Base-by-base conservation (phyloP, 2,329 filamentous ascomycete genomes). In the Endoconidiophora polonica region DNA sequence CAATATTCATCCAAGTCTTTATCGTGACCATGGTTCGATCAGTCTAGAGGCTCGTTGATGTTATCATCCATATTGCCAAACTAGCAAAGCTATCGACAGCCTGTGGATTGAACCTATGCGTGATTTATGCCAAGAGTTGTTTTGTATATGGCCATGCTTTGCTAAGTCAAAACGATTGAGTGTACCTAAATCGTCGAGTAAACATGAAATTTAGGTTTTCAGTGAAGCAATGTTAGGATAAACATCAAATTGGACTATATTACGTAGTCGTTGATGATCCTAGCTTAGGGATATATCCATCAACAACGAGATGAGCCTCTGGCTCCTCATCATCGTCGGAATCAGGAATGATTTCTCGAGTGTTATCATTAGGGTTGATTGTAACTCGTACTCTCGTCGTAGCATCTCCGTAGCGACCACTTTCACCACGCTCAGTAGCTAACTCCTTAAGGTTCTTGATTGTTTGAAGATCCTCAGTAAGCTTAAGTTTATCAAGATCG, bases 371-470 rank as follows among this genome's bases (percentile, higher is more conserved):
- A 24, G 48, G 38, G 18, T 60, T 43, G 60, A 68, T 51, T 7
- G 24, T 48, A 36, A 54, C 52, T 20, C 40, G 52, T 26, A 53
- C 52, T 37, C 52, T 42, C 29, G 52, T 50, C n/a, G 52, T 53
- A 5, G 38, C 52, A 47, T 48, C 48, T 14, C 52, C 52, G 12
- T 44, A 53, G 20, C 52, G 47, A 6, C 52, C 52, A 40, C 59
- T 57, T 37, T 65, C 59, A 5, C 66, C 66, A 52, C 74, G 67
- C 57, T 78, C 75, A 5, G 73, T 55, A 0, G 73, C 73, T 9
- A 78, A 62, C 2, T 68, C 62, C 22, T 62, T 62, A 1, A 63
- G 62, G 46, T 70, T 64, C 48, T 63, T 58, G 2, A 63, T 63
- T 12, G 62, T 60, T 29, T 65, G 65, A 18, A 64, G 62, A 51